phyloP scores from a whole-genome alignment of 192 early-diverging fungal genomes.

The Anaeromyces robustus region DNA sequence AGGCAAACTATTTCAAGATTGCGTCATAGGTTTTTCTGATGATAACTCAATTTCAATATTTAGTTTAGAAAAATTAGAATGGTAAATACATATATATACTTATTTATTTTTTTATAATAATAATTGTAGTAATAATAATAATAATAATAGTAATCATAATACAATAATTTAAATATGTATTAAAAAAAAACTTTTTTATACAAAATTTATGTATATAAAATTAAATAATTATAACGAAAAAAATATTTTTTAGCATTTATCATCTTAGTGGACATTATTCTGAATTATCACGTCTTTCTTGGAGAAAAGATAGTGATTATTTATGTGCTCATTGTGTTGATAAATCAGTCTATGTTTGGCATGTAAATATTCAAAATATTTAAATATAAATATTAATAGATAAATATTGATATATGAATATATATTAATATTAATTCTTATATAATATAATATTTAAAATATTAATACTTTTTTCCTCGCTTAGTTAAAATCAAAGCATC shows the following conservation, averaged over 20 bases:
- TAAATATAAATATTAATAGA: no score
- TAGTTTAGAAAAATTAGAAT: not conserved
- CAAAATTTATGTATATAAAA: no score
- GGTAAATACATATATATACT: no score
- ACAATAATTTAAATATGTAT: no score
- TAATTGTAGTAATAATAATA: no score
- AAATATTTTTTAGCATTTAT: not conserved
- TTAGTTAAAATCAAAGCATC: slow-evolving; percentile 56
- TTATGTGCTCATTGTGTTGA: slow-evolving; percentile 45
- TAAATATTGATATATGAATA: no score
- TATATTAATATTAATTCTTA: not conserved
- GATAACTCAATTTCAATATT: not conserved
- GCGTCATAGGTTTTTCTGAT: not conserved
- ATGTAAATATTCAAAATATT: slow-evolving; percentile 22
- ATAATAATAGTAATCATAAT: no score
- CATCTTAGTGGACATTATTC: not conserved
- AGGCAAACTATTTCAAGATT: not conserved
- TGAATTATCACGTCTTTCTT: slow-evolving; percentile 4
- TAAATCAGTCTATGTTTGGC: slow-evolving; percentile 55
- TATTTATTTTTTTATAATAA: no score
- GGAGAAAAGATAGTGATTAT: slow-evolving; percentile 48
- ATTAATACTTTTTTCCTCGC: not conserved
- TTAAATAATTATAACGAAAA: no score
- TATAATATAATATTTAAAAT: not conserved
- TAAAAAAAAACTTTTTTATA: no score